Evolutionary conservation across 2,329 filamentous ascomycete species (phyloP), one percentile per base, ranked within the genome.

Genomic region (Ascochyta rabiei): DNA sequence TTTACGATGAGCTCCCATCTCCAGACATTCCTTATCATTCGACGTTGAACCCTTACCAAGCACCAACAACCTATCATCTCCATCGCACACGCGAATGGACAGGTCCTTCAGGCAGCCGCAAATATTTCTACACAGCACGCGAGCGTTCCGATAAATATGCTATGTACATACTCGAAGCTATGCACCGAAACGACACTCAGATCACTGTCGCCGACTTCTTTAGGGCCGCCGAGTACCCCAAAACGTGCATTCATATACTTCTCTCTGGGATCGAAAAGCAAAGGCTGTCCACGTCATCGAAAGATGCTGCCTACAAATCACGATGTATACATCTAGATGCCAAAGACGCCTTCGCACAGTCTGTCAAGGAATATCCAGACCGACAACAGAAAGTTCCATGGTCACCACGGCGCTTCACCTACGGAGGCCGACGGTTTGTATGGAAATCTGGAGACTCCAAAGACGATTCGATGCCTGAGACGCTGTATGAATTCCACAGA

Each of bases 371-470:
- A 54, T 74, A 73, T 38, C 72, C 72, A 2, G 72, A 74, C 39
- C 62, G 72, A 6, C 68, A 70, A 46, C 69, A 73, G 34, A 74
- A 73, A 57, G 68, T 73, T n/a, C 72, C 72, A 2, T 74, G 72
- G 72, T 73, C 70, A 15, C 72, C 72, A 16, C 68, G 72, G n/a
- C 67, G 72, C 23, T 74, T 74, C 48, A 73, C 60, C 6, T 74
- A 74, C 41, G 72, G 71, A 35, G 72, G 72, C 9, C 70, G 72
- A 7, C 64, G 69, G 18, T 74, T 74, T 50, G 72, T 76, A 18
- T 83, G 80, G 77, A 79, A 68, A 31, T 71, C 71, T 8, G 78
- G 74, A 18, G 63, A 75, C 19, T 76, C 79, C 2, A 69, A 82
- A 64, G 80, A 83, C 57, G 79, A 82, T 33, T 69, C 71, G 6